Conservation (phyloP, 805 yeast species). For the Yueomyces sinensis region DNA sequence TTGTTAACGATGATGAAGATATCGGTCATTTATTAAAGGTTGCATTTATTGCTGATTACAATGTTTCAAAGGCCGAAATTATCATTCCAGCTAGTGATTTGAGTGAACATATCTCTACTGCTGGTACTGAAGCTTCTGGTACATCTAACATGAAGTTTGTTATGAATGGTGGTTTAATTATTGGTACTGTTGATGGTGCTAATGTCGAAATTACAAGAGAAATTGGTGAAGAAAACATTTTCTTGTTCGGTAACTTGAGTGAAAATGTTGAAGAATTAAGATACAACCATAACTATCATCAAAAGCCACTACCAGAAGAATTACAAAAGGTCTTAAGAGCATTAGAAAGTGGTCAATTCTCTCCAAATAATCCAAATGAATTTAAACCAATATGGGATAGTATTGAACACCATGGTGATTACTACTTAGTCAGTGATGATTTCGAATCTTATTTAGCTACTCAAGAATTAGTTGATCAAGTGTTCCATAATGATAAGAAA, state of each 20-base stretch:
- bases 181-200: conserved; percentile 96
- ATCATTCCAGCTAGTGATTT: conserved; percentile 83
- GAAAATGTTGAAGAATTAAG: conserved; percentile 83
- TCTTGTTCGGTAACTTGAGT: conserved; percentile 80
- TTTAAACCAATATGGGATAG: conserved; percentile 57
- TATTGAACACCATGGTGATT: conserved; percentile 63
- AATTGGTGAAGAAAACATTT: conserved; percentile 85
- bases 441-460: conserved; percentile 79
- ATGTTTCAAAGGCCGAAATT: conserved; percentile 87
- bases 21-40: conserved; percentile 70
- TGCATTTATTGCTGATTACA: conserved; percentile 82
- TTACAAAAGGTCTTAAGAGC: conserved; percentile 50
- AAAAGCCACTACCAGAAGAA: conserved; percentile 41
- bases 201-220: conserved; percentile 91
- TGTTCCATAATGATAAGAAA: conserved; percentile 46
- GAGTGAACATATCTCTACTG: conserved; percentile 90
- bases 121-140: conserved; percentile 95
- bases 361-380: conserved; percentile 44
- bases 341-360: conserved; percentile 60
- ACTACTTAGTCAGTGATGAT: conserved; percentile 79
- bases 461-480: conserved; percentile 62
- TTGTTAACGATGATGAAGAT: conserved; percentile 65
- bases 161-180: conserved; percentile 82
- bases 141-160: conserved; percentile 95
- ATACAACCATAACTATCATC: conserved; percentile 52